A percentile compares a stretch with the other conserved stretches of the same genome.
These are phyloP conservation scores for Centella asiatica DNA, from an alignment of 129 eudicot species.

Conservation along the genomic window DNA sequence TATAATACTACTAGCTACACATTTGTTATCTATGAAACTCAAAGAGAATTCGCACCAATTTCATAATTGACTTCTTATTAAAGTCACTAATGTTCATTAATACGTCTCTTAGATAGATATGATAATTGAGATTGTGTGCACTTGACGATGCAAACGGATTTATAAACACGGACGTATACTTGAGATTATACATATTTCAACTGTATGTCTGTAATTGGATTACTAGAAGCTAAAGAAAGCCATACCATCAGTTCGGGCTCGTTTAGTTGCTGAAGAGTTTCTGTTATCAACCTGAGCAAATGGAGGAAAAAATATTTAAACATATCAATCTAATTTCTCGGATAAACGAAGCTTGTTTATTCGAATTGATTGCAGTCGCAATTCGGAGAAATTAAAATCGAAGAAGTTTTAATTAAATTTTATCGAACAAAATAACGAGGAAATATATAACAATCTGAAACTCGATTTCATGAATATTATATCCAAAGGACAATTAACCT, in stretches of 20 bases:
- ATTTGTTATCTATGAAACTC: too few relatives aligned
- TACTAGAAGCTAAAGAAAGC: background rate
- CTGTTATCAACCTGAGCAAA: slow-evolving; percentile 64
- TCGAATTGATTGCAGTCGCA: background rate
- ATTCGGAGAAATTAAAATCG: background rate
- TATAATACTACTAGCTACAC: too few relatives aligned
- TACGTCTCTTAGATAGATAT: too few relatives aligned
- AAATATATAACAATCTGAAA: background rate
- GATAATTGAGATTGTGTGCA: too few relatives aligned
- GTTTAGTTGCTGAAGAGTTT: slow-evolving; percentile 74
- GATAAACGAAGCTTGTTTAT: background rate
- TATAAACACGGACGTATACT: too few relatives aligned
- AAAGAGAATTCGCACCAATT: too few relatives aligned
- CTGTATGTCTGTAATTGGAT: too few relatives aligned
- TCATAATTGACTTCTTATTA: too few relatives aligned
- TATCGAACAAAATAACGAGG: background rate
- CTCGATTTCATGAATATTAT: background rate
- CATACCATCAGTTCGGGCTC: slow-evolving; percentile 93
- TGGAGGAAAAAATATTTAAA: background rate
- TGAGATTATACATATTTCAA: background rate
- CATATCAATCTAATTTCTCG: too few relatives aligned
- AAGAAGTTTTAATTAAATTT: too few relatives aligned
- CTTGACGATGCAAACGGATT: too few relatives aligned
- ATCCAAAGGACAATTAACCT: slow-evolving; percentile 14
- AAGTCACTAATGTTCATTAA: too few relatives aligned